Conservation (phyloP, 257 asterid genomes). For the Echites panduratus region DNA sequence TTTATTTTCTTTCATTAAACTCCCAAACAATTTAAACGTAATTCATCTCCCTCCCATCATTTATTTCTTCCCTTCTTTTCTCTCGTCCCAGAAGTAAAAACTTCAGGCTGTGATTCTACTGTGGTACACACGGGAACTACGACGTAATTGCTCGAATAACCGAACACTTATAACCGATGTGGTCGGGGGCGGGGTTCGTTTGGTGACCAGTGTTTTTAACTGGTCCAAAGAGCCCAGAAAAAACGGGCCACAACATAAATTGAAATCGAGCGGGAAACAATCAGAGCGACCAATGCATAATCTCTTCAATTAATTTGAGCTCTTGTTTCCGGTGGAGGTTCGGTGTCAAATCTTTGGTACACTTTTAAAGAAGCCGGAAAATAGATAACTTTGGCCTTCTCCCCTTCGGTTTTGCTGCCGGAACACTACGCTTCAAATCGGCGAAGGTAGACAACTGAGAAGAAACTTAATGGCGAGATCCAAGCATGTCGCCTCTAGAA, state of each 20-base stretch:
- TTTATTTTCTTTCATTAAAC: too few relatives aligned
- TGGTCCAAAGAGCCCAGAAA: not conserved
- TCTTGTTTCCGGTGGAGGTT: not conserved
- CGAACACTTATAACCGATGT: not conserved
- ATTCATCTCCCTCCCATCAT: too few relatives aligned
- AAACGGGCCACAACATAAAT: not conserved
- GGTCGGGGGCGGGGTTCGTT: too few relatives aligned
- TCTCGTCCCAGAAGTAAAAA: too few relatives aligned
- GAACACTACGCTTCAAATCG: not conserved
- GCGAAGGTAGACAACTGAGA: too few relatives aligned
- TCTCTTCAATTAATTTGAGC: not conserved
- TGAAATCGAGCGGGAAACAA: constrained; percentile 21
- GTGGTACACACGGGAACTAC: too few relatives aligned
- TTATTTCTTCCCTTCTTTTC: too few relatives aligned
- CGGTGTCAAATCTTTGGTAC: not conserved
- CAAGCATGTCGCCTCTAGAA: constrained; percentile 35
- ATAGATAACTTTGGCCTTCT: not conserved
- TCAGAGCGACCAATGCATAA: not conserved
- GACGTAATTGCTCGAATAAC: not conserved
- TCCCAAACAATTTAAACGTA: too few relatives aligned
- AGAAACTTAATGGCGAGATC: constrained; percentile 52
- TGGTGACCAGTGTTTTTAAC: not conserved
- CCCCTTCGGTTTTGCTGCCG: not conserved
- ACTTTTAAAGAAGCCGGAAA: not conserved
- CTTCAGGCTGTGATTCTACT: too few relatives aligned